These are phyloP conservation scores for Liriodendron chinense DNA, from an alignment of 164 flowering plant genomes.

Conservation along the genomic window DNA sequence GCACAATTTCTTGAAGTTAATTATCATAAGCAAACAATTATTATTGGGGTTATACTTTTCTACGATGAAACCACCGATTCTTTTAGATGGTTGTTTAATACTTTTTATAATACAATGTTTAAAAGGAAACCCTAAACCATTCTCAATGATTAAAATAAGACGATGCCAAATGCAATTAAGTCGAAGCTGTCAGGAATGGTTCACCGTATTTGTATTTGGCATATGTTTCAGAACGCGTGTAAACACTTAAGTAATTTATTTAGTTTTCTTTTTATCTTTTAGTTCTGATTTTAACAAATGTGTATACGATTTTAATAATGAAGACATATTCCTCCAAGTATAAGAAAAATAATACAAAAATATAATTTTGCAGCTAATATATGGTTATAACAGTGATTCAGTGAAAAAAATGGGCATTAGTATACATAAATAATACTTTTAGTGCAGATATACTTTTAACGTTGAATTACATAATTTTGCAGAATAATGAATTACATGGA, in stretches of 20 bases:
- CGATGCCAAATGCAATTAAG: neutral
- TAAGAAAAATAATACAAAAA: no score
- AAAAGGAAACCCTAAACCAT: neutral
- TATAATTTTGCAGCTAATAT: no score
- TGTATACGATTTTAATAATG: neutral
- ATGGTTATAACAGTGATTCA: no score
- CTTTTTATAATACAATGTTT: neutral
- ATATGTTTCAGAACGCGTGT: no score
- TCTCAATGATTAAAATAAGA: neutral
- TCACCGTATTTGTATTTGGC: neutral
- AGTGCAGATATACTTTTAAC: no score
- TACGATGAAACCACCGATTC: neutral
- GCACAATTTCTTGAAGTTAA: neutral
- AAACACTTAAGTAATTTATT: no score
- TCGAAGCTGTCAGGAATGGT: neutral
- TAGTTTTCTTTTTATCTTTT: no score
- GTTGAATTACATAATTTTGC: no score
- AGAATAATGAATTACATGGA: neutral
- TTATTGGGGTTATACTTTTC: neutral
- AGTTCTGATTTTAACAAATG: no score
- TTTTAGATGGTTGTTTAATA: neutral
- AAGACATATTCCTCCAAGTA: no score
- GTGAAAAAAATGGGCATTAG: no score
- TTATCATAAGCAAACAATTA: neutral
- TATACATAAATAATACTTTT: no score